Conservation (phyloP, 306 rosid species). For the Citrullus amarus region DNA sequence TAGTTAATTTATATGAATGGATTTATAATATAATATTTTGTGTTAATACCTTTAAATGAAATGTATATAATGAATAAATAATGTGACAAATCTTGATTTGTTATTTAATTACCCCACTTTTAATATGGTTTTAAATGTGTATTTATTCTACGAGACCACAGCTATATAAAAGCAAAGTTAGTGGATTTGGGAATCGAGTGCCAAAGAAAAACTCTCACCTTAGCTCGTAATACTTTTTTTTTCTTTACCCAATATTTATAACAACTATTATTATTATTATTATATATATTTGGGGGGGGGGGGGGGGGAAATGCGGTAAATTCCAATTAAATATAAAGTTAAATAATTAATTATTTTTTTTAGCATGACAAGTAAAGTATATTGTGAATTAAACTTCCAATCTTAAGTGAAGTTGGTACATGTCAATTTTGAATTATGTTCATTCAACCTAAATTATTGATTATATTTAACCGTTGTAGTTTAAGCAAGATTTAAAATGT, state of each 20-base stretch:
- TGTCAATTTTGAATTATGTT: no score
- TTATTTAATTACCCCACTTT: background rate
- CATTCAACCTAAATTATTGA: no score
- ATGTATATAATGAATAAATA: background rate
- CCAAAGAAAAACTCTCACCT: background rate
- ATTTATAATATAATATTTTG: background rate
- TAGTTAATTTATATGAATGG: background rate
- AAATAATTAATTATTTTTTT: background rate
- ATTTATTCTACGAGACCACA: background rate
- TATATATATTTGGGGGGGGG: background rate
- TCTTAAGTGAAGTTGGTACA: no score
- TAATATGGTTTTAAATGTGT: background rate
- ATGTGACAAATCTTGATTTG: background rate
- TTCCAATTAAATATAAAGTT: background rate
- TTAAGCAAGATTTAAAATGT: no score
- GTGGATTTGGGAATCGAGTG: conserved; percentile 1
- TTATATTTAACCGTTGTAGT: no score
- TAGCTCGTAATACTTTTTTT: background rate
- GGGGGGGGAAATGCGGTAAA: background rate
- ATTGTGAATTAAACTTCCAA: no score
- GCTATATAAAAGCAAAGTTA: background rate
- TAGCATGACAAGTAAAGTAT: no score
- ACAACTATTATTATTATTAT: no score
- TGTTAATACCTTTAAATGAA: background rate
- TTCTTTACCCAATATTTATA: no score